Evolutionary conservation across 176 grass and related monocot species (phyloP), one percentile per base, ranked within the genome.

Genomic region (Oryza glumipatula): DNA sequence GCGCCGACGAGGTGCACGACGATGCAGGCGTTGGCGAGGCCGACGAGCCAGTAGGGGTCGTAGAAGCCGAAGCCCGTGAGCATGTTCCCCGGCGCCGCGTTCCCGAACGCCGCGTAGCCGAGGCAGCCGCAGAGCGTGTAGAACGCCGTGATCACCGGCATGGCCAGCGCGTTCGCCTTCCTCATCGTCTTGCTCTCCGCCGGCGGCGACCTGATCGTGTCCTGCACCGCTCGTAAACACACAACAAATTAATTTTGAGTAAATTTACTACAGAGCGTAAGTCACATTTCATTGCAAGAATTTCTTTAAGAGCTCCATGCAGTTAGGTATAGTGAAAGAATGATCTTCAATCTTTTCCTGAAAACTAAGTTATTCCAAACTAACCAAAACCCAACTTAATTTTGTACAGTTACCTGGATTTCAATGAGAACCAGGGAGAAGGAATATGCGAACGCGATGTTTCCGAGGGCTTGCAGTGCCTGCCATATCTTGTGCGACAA

Each of bases 1-100:
- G 51, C 16, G 64, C 64, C 24, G 26, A 14, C 64, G 26, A 11
- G 10, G 26, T 32, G 64, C 64, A 13, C 64, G 11, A 30, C 4
- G 64, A 96, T 87, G 81, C 94, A 93, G 39, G 84, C 90, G 69
- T 96, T 96, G 51, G 94, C 94, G 28, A 96, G 91, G 84, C 87
- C 94, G 67, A 96, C 77, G 67, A 93, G 94, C 94, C 91, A 96
- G 67, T 89, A 93, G 2, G 88, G 88, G 68, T 91, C 88, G 33
- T 91, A 88, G 67, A 93, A 93, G 73, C 91, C 94, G 36, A 93
- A 96, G 28, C 91, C 91, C 15, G 94, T 96, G 54, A 96, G 86
- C 64, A 94, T 90, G 73, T 94, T 90, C 58, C 92, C 92, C 1
- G 88, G 73, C 38, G 68, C 92, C 10, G 39, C 39, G 73, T 94